Evolutionary conservation across 2,329 filamentous ascomycete genomes (phyloP), one percentile per base, ranked within the genome.

Genomic region (Epichloe glyceriae): DNA sequence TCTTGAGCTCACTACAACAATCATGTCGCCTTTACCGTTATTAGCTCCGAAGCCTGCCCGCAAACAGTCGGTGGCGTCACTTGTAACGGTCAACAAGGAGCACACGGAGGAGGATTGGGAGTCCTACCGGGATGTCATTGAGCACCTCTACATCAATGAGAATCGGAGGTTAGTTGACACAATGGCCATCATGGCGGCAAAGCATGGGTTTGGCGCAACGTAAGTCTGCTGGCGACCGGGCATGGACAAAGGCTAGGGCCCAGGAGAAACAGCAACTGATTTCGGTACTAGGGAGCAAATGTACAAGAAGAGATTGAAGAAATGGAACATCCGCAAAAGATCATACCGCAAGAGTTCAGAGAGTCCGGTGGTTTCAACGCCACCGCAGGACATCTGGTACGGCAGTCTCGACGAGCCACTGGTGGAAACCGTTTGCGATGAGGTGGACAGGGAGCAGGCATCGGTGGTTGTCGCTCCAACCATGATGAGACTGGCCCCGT

Each of bases 261-360:
- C 30, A 30, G 30, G 19, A 41, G 4, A 22, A 41, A 41, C 10
- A 2, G 20, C 35, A 37, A 19, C 26, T n/a, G 17, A 14, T 34
- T 6, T 22, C 33, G 6, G 17, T 33, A 26, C 46, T 42, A 68
- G 66, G 49, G 64, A 67, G 51, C 64, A 68, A 58, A 68, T 68
- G 65, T 68, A 67, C 50, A 68, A 68, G 52, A 68, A 68, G 54
- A 60, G 66, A 34, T 55, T 68, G 43, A 66, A 64, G 55, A 68
- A 67, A 54, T 68, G 66, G 66, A 64, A 66, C 47, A 53, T 68
- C 20, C 62, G 65, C 49, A 68, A 68, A 50, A 60, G 65, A 38
- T 57, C 58, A 49, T 67, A 68, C 54, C 60, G 65, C 43, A 66
- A 62, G 54, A 44, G 45, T 12, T 35, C 47, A 14, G 49, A 44